Conservation (phyloP, 345 rosid genomes). For the Arabis hirsuta region DNA sequence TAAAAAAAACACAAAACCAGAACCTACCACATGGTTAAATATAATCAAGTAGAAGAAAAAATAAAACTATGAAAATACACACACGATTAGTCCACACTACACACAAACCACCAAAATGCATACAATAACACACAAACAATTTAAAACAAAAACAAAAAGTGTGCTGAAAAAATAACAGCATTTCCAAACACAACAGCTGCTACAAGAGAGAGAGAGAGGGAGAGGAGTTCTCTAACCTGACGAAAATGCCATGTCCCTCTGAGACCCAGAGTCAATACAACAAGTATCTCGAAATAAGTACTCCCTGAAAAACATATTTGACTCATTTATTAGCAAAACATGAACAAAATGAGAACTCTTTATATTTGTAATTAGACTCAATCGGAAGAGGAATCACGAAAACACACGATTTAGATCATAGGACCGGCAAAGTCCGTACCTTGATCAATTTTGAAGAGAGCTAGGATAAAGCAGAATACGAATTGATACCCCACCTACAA, state of each 20-base stretch:
- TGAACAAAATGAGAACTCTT: conserved; percentile 6
- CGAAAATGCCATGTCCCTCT: conserved; percentile 88
- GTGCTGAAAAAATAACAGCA: too few relatives aligned
- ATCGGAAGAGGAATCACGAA: background rate
- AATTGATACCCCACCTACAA: conserved; percentile 78
- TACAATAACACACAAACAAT: too few relatives aligned
- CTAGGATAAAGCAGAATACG: conserved; percentile 75
- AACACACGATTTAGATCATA: background rate
- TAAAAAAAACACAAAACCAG: too few relatives aligned
- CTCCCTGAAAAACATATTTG: conserved; percentile 60
- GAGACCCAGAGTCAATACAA: conserved; percentile 71
- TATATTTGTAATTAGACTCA: background rate
- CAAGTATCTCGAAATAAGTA: conserved; percentile 79
- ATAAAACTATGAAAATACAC: too few relatives aligned
- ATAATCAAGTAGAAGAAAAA: too few relatives aligned
- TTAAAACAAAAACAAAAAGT: too few relatives aligned
- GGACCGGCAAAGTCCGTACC: conserved; percentile 96
- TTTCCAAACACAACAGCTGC: too few relatives aligned
- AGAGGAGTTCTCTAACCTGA: conserved; percentile 55
- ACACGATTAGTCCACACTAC: too few relatives aligned
- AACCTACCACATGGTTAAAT: too few relatives aligned
- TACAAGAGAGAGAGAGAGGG: background rate
- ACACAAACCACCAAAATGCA: too few relatives aligned
- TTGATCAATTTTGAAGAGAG: conserved; percentile 82
- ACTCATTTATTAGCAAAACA: conserved; percentile 20